Base-by-base conservation (phyloP, 768 basidiomycete genomes). In the Pleurotus citrinopileatus region DNA sequence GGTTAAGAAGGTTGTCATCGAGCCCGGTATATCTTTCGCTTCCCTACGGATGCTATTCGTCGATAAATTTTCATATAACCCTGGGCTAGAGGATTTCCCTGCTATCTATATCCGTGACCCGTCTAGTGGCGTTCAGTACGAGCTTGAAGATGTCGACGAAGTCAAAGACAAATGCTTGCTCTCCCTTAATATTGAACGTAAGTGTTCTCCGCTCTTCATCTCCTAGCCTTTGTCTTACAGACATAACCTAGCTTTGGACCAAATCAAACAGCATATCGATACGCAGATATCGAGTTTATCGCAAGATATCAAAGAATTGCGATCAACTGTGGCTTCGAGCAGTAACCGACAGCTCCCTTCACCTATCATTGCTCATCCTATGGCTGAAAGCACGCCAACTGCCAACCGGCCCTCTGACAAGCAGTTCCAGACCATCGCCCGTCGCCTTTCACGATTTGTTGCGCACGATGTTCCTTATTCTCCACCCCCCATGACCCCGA, bases 221-320 rank as follows among this genome's bases (percentile, higher is more conserved):
- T 40, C 25, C 17, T 15, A 20, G 9, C 40, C 40, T 17, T n/a
- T 42, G 59, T 13, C 32, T n/a, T 29, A n/a, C 22, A 57, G 23
- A 53, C 22, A 52, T 32, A 57, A 9, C 17, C 53, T 55, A 99
- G 96, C 94, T 20, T 85, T 98, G 52, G 95, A 99, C 70, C 96
- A 98, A 67, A 96, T 99, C 68, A 98, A 96, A 67, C 94, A 98
- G 64, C 96, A 99, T 66, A 95, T 99, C 60, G 96, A 99, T 63
- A 63, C 83, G 2, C 94, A 96, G 62, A 95, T 99, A 57, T 85
- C 90, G 0, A 74, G 74, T 0, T 74, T 99, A 15, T 84, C 91
- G 26, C 87, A 88, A 59, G 94, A 98, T 55, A 81, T 98, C 70
- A 93, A 94, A 60, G 95, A 98, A 37, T 80, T 98, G 60, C 87